phyloP scores from a whole-genome alignment of 345 rosid genomes.

The Eucalyptus sp. region DNA sequence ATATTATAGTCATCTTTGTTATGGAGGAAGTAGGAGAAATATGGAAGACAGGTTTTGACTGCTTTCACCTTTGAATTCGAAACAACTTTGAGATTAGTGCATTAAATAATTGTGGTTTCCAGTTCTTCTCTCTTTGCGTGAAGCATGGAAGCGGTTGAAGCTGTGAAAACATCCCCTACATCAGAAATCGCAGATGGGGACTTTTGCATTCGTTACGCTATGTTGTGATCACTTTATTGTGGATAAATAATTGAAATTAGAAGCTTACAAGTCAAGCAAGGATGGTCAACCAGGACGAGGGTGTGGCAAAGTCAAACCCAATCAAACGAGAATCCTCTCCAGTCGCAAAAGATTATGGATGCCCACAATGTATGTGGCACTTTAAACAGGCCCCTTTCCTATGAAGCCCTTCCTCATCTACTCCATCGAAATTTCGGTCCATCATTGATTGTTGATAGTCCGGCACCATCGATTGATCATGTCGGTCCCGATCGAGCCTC shows the following conservation, averaged over 20 bases:
- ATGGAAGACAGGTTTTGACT: neutral
- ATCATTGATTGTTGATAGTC: neutral
- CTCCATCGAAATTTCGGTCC: neutral
- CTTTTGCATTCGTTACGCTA: neutral
- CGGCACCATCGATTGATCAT: neutral
- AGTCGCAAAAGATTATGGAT: neutral
- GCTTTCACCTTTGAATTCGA: neutral
- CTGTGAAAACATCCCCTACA: neutral
- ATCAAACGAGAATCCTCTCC: neutral
- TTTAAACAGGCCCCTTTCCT: neutral
- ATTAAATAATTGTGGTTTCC: neutral
- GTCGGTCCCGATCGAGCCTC: neutral
- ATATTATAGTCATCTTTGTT: neutral
- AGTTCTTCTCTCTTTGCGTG: neutral
- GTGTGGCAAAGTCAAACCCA: neutral
- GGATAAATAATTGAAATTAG: neutral
- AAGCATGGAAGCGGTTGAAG: neutral
- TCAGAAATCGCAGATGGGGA: neutral
- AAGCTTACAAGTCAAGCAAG: neutral
- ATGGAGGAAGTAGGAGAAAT: neutral
- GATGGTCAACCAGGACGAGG: neutral
- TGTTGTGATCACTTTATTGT: neutral
- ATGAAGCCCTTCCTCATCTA: neutral
- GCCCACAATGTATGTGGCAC: neutral
- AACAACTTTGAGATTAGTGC: neutral